These are phyloP conservation scores for Boletus insuetus DNA, from an alignment of 768 basidiomycete species.

Conservation along the genomic window DNA sequence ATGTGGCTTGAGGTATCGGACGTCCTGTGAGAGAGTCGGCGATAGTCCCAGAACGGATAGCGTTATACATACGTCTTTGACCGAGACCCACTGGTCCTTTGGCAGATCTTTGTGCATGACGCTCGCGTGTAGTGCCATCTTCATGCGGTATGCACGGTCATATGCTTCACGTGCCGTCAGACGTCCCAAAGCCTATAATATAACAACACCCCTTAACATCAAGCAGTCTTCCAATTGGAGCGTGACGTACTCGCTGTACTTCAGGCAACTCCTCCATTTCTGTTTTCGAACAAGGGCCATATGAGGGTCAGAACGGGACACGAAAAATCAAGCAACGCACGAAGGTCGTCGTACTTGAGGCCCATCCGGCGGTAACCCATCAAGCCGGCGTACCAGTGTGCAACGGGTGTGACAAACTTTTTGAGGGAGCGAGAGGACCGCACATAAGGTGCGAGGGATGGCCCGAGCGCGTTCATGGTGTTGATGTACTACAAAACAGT, in stretches of 20 bases:
- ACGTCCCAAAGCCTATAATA: constrained; percentile 73
- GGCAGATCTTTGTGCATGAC: constrained; percentile 78
- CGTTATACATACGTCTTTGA: constrained; percentile 60
- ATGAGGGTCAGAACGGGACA: neutral
- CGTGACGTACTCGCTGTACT: constrained; percentile 67
- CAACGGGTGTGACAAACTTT: constrained; percentile 70
- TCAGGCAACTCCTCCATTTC: constrained; percentile 76
- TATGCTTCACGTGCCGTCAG: constrained; percentile 77
- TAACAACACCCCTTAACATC: neutral
- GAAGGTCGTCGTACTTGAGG: constrained; percentile 92
- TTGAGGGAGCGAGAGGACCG: constrained; percentile 65
- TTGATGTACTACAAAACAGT: no score
- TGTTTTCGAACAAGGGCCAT: constrained; percentile 12
- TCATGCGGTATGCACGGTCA: constrained; percentile 89
- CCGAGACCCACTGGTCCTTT: constrained; percentile 75
- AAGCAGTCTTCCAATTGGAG: neutral
- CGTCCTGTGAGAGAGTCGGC: constrained; percentile 55
- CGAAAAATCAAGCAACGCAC: constrained; percentile 45
- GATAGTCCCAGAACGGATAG: neutral
- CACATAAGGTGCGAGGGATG: constrained; percentile 76
- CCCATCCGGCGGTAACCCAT: constrained; percentile 86
- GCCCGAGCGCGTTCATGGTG: constrained; percentile 51
- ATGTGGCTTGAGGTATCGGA: constrained; percentile 82
- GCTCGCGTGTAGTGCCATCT: constrained; percentile 71
- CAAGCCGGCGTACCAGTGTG: constrained; percentile 77